A percentile compares a stretch with the other conserved stretches of the same genome.
These are phyloP conservation scores for Chaetoceros tenuissimus DNA, from an alignment of 108 stramenopile species.

Conservation along the genomic window DNA sequence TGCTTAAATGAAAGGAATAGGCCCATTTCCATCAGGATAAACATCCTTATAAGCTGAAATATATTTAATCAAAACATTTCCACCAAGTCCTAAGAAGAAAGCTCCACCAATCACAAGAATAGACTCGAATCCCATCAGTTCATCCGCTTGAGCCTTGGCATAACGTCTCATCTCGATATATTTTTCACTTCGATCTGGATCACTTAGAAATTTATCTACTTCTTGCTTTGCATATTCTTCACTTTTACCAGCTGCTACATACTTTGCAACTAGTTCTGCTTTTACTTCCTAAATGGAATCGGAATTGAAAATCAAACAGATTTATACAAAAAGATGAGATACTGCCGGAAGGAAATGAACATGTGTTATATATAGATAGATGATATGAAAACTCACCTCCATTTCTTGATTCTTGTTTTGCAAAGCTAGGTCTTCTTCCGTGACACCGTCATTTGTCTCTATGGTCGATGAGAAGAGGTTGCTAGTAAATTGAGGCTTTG, in stretches of 20 bases:
- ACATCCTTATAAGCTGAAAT: neutral
- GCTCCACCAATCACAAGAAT: conserved; percentile 5
- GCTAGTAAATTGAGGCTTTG: too few species aligned
- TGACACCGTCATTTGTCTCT: too few species aligned
- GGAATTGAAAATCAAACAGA: too few species aligned
- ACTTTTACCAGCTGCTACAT: conserved; percentile 2
- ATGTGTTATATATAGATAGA: too few species aligned
- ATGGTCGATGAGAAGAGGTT: too few species aligned
- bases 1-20: neutral
- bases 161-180: conserved; percentile 14
- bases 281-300: conserved; percentile 1
- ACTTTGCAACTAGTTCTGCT: conserved; percentile 7
- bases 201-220: conserved; percentile 10
- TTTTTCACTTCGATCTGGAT: conserved; percentile 1
- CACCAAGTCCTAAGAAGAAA: conserved; percentile 1
- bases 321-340: too few species aligned
- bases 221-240: conserved; percentile 1
- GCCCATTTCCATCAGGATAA: neutral
- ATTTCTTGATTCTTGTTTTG: too few species aligned
- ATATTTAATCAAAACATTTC: conserved; percentile 3
- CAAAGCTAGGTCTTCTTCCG: too few species aligned
- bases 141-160: conserved; percentile 7
- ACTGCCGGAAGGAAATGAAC: too few species aligned
- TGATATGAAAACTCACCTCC: too few species aligned
- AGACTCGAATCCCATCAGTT: conserved; percentile 3